These are phyloP conservation scores for Leccinum truebloodii DNA, from an alignment of 768 basidiomycete genomes.

Conservation along the genomic window DNA sequence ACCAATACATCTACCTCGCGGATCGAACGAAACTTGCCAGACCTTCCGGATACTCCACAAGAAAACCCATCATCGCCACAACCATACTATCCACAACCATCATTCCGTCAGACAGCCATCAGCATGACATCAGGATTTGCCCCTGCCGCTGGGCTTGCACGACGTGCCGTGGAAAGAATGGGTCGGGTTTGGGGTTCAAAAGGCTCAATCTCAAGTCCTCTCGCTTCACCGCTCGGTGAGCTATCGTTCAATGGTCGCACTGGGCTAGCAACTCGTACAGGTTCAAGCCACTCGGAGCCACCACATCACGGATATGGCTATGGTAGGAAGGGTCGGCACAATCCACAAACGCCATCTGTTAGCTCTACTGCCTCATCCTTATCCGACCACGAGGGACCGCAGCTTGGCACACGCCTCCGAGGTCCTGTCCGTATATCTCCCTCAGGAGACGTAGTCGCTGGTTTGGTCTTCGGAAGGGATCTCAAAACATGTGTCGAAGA, in stretches of 20 bases:
- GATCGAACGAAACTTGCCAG: constrained; percentile 31
- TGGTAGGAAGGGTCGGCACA: constrained; percentile 47
- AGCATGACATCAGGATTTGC: constrained; percentile 70
- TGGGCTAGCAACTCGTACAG: constrained; percentile 39
- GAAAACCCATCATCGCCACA: constrained; percentile 10
- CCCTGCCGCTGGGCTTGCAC: constrained; percentile 73
- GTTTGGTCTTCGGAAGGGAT: constrained; percentile 68
- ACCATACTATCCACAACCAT: constrained; percentile 27
- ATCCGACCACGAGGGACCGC: constrained; percentile 51
- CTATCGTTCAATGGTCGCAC: constrained; percentile 38
- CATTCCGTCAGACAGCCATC: constrained; percentile 64
- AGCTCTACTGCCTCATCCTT: constrained; percentile 51
- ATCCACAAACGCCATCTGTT: constrained; percentile 62
- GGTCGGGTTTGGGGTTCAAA: constrained; percentile 61
- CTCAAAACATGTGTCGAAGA: constrained; percentile 55
- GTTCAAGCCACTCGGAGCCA: constrained; percentile 41
- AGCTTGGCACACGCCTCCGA: constrained; percentile 57
- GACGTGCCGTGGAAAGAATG: constrained; percentile 77
- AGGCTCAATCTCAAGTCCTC: constrained; percentile 38
- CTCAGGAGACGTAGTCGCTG: constrained; percentile 40
- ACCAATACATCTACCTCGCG: constrained; percentile 31
- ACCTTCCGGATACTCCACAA: constrained; percentile 27
- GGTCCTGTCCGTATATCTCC: constrained; percentile 44
- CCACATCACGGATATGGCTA: constrained; percentile 19
- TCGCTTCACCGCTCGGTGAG: constrained; percentile 47